Percentiles rank a stretch among this genome's conserved stretches.
Evolutionary conservation across 345 rosid species (phyloP).

Genomic region (Melaleuca alternifolia): DNA sequence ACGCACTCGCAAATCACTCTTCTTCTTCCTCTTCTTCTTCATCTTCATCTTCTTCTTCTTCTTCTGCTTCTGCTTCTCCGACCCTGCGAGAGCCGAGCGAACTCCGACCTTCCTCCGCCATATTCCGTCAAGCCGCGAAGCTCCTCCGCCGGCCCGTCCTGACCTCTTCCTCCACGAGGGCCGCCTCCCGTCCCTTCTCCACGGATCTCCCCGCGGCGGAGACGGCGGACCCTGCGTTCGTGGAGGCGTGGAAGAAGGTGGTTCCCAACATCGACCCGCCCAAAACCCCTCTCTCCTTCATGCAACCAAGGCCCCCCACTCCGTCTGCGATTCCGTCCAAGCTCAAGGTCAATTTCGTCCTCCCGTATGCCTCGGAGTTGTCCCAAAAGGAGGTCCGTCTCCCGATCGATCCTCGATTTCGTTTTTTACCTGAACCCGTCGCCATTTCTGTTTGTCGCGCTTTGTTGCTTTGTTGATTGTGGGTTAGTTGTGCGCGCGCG

Average conservation of each 20-base stretch:
- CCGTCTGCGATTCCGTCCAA: no score
- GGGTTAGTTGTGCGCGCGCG: background rate
- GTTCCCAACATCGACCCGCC: conserved; percentile 31
- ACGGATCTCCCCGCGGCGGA: conserved; percentile 19
- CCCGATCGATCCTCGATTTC: background rate
- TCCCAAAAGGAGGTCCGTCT: conserved; percentile 31
- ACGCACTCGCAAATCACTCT: background rate
- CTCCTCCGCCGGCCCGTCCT: conserved; percentile 6
- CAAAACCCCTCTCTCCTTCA: conserved; percentile 36
- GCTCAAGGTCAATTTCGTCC: no score
- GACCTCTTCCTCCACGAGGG: background rate
- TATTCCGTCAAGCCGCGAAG: conserved; percentile 21
- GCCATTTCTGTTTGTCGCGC: background rate
- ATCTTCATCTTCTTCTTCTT: background rate
- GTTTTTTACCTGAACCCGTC: background rate
- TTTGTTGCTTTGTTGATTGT: background rate
- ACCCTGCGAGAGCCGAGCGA: conserved; percentile 44
- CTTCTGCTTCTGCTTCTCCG: background rate
- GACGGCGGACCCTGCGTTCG: conserved; percentile 16
- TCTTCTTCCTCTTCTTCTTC: no score
- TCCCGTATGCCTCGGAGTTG: no score
- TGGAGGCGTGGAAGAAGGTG: conserved; percentile 38
- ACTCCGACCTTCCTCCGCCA: conserved; percentile 3
- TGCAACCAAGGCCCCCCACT: conserved; percentile 19
- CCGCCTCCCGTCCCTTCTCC: conserved; percentile 15